Percentiles rank a stretch among this genome's conserved stretches.
These are phyloP conservation scores for Escallonia rubra DNA, from an alignment of 129 eudicot species.

Conservation along the genomic window DNA sequence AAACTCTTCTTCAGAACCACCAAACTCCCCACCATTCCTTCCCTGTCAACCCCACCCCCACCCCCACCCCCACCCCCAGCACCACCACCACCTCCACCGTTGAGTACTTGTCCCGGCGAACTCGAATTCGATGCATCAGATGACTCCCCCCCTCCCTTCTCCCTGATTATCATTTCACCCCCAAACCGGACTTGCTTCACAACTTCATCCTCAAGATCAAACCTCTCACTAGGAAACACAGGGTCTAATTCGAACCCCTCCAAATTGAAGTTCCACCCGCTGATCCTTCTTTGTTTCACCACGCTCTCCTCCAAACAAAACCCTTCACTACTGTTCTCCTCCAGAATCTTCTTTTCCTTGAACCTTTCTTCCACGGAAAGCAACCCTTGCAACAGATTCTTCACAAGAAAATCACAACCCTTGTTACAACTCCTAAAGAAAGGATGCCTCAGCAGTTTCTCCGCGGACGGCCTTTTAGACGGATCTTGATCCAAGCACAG, in stretches of 20 bases:
- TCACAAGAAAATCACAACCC: constrained; percentile 59
- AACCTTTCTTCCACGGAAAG: constrained; percentile 66
- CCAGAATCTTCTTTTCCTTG: constrained; percentile 21
- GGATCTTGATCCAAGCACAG: constrained; percentile 75
- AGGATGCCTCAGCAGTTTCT: constrained; percentile 59
- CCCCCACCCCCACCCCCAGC: constrained; percentile 10
- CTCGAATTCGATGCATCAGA: constrained; percentile 13
- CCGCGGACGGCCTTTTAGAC: constrained; percentile 53
- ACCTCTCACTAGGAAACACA: constrained; percentile 41
- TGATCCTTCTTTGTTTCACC: constrained; percentile 54
- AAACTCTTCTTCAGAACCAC: constrained; percentile 49
- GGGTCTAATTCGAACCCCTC: constrained; percentile 55
- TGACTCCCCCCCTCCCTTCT: constrained; percentile 14
- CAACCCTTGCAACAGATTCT: constrained; percentile 58
- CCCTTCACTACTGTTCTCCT: constrained; percentile 28
- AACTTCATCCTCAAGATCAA: constrained; percentile 5
- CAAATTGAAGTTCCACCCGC: constrained; percentile 81
- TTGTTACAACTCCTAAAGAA: constrained; percentile 55
- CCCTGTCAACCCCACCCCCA: constrained; percentile 28
- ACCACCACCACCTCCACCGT: neutral
- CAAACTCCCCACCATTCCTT: constrained; percentile 37
- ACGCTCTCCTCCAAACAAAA: constrained; percentile 12
- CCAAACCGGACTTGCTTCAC: constrained; percentile 25
- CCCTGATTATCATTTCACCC: constrained; percentile 20
- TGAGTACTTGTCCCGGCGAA: constrained; percentile 2